Base-by-base conservation (phyloP, 2,329 filamentous ascomycete species). In the Pseudovirgaria hyperparasitica region DNA sequence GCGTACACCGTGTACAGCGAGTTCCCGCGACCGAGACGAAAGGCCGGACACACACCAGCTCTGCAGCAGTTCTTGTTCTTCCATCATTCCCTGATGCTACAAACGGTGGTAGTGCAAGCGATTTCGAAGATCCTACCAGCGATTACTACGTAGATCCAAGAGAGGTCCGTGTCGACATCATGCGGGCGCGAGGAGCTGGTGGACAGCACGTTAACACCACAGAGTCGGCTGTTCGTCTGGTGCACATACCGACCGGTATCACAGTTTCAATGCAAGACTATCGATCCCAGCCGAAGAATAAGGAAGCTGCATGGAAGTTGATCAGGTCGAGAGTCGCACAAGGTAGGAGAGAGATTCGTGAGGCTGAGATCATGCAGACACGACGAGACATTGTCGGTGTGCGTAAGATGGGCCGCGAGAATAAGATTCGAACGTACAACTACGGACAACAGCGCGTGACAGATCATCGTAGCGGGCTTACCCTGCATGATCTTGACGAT, bases 201-300 rank as follows among this genome's bases (percentile, higher is more conserved):
- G 90, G 90, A 1, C 90, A 98, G 60, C 90, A 98, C 56, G 90
- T 98, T 49, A 98, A 98, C 60, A 94, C 87, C 53, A 98, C 90
- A 0, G 90, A 98, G 59, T 93, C 84, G 16, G 90, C 90, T 4
- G 82, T 98, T 34, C 77, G 90, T 7, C 65, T 98, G 43, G 96
- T 86, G 2, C 90, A 98, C 59, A 56, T 79, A 5, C 90, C 90
- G 2, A 92, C 85, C 1, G 81, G 80, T 23, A 90, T 76, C 1
- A 72, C 82, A 2, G 86, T 96, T 9, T 77, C 76, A 9, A 92
- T 96, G 68, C 90, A 98, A 54, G 90, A 98, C 50, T 77, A 76
- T 28, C 72, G 90, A 29, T 93, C 84, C 22, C 90, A 98, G 59
- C 75, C 82, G 41, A 73, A 82, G 38, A 98, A 98, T 56, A 72